Evolutionary conservation across 23 red algal genomes (phyloP), one percentile per base, ranked within the genome.

Genomic region (Chondrus crispus): DNA sequence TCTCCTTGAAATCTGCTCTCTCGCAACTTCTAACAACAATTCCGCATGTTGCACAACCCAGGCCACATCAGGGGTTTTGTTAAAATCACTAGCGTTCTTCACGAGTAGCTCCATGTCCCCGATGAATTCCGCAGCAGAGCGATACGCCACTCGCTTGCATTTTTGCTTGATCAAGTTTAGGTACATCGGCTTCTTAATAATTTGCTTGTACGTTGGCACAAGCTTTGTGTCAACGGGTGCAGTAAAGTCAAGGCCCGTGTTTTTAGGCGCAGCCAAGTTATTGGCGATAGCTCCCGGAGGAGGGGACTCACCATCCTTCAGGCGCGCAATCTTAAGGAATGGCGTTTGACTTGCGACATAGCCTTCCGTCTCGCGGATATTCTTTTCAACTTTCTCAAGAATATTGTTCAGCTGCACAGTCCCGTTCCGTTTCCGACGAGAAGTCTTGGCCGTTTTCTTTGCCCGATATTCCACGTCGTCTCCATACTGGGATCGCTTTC

Each of bases 31-130:
- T 6, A 79, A n/a, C 64, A 99, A 64, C 45, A 94, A 64, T 33
- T 92, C 55, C 9, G 97, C 94, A 48, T 99, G 97, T 81, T 99
- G 97, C 50, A 96, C 89, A 11, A 99, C 95, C 97, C 97, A 99
- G 26, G 95, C 54, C 36, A 81, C 93, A 48, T 99, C 97, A 0
- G 94, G 89, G 10, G 75, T 84, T 12, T 83, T 91, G 66, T 99
- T 95, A 55, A 96, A 99, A 13, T 60, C 32, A 7, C 74, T 76
- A 7, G 97, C 92, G 68, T 99, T 99, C 28, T 51, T 68, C 8
- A 66, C 85, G 45, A 99, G 44, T 19, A 96, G 50, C n/a, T 82
- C 50, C 84, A 99, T 95, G 38, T 99, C 97, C 8, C 45, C 81
- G 41, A 99, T 46, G 32, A 91, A 96, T 33, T 95, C 91, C 0